Percentiles rank a stretch among this genome's conserved stretches.
phyloP scores from a whole-genome alignment of 495 filamentous ascomycete species.

The Lichenothelia convexa region DNA sequence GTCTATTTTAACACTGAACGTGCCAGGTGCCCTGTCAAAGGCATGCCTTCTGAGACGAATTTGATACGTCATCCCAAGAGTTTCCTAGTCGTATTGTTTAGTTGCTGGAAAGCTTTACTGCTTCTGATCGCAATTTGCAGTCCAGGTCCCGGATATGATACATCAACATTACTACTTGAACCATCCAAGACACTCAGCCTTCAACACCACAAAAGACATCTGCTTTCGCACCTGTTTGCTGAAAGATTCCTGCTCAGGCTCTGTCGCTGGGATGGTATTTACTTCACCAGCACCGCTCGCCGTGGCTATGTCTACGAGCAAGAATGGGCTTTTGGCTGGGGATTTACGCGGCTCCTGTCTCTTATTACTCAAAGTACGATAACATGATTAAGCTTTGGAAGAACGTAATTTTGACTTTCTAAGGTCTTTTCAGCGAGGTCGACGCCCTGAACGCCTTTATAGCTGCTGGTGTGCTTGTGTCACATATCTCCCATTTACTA shows the following conservation, averaged over 20 bases:
- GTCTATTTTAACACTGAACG: not conserved
- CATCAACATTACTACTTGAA: conserved; percentile 49
- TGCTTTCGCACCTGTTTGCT: conserved; percentile 1
- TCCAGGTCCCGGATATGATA: conserved; percentile 74
- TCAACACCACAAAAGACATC: not conserved
- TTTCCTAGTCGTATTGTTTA: not conserved
- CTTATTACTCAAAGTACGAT: conserved; percentile 27
- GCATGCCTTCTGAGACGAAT: not conserved
- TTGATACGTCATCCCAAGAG: not conserved
- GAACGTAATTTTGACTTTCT: too few species aligned
- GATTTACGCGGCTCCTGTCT: conserved; percentile 36
- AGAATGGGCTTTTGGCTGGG: conserved; percentile 85
- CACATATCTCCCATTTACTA: conserved; percentile 54
- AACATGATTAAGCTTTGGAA: conserved; percentile 1
- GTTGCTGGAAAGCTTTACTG: conserved; percentile 54
- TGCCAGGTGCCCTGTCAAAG: not conserved
- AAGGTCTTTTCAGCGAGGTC: not conserved
- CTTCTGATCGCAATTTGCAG: conserved; percentile 40
- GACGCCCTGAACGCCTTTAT: conserved; percentile 7
- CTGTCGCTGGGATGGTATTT: conserved; percentile 83
- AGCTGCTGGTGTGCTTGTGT: conserved; percentile 40
- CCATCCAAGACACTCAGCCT: not conserved
- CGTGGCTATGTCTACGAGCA: conserved; percentile 77
- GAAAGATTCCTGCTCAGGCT: conserved; percentile 31
- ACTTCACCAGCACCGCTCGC: conserved; percentile 51